Evolutionary conservation across 2,329 filamentous ascomycete genomes (phyloP).

Genomic region (Beauveria asiatica): DNA sequence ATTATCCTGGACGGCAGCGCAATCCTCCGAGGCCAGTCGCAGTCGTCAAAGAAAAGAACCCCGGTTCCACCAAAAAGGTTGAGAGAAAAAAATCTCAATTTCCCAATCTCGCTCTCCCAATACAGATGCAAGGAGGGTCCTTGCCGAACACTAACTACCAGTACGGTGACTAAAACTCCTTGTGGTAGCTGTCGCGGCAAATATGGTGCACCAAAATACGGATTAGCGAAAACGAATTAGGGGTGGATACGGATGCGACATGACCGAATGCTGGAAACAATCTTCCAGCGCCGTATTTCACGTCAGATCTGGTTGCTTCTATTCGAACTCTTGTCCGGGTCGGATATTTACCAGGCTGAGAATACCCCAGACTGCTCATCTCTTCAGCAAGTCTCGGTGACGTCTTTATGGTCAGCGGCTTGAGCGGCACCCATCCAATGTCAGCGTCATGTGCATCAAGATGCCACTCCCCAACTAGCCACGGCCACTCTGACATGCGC

Average conservation of each 20-base stretch:
- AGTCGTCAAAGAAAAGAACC: neutral
- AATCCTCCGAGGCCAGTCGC: neutral
- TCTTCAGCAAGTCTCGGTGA: neutral
- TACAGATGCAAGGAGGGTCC: neutral
- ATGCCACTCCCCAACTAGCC: neutral
- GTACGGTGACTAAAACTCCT: neutral
- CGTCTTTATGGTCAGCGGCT: conserved; percentile 1
- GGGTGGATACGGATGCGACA: conserved; percentile 12
- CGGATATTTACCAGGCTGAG: neutral
- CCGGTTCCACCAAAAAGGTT: conserved; percentile 4
- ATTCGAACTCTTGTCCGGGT: neutral
- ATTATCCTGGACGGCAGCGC: neutral
- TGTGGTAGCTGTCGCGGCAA: neutral
- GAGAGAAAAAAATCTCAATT: neutral
- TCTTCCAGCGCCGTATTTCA: neutral
- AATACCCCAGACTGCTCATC: neutral
- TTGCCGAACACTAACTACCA: neutral
- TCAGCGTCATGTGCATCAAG: neutral
- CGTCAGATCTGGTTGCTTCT: neutral
- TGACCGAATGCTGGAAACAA: neutral
- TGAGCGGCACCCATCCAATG: neutral
- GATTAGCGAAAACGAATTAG: conserved; percentile 9
- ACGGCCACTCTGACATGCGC: neutral
- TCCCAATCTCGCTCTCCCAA: conserved; percentile 1
- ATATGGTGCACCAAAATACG: neutral